Evolutionary conservation across 306 rosid species (phyloP), one percentile per base, ranked within the genome.

Genomic region (Prunus dulcis): DNA sequence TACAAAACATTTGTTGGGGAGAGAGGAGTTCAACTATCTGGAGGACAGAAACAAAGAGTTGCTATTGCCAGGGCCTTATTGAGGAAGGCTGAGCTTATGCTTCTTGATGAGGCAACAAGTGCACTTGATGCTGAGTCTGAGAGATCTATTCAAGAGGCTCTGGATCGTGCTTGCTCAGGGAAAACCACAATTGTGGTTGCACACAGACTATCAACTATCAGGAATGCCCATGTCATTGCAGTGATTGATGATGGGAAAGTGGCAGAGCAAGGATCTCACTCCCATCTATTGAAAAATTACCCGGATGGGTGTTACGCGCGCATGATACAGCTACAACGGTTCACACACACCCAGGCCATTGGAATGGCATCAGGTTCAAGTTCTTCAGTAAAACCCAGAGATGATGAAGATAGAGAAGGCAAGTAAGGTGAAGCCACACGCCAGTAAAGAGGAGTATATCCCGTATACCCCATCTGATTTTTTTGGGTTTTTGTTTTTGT

Each of bases 191-290:
- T 95, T n/a, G 81, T 90, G 65, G 97, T 95, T 68, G 99, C 99
- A 15, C 99, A 95, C 63, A 84, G 93, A 69, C 81, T 95, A 53
- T 87, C 99, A 12, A 95, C 99, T 6, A 89, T 95, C 25, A 87
- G 99, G 46, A 95, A 89, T 78, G 99, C 97, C 2, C 86, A 83
- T 80, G 58, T 88, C 49, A 90, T 95, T 84, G 97, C 97, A 3
- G 99, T 95, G 87, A 90, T 95, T 71, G 99, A 95, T 81, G 99
- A 95, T 79, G 99, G 97, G 57, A 95, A 95, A 81, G 99, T 95
- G 71, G 89, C 97, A 14, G 99, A 95, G 72, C 99, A 95, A 89
- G 99, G 99, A 61, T 92, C 99, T 0, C 99, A 95, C 73, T 90
- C 95, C n/a, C 97, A 95, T 60, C 85, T 95, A 78, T 74, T 95